Evolutionary conservation across 345 rosid genomes (phyloP), one percentile per base, ranked within the genome.

Genomic region (Salix arbutifolia): DNA sequence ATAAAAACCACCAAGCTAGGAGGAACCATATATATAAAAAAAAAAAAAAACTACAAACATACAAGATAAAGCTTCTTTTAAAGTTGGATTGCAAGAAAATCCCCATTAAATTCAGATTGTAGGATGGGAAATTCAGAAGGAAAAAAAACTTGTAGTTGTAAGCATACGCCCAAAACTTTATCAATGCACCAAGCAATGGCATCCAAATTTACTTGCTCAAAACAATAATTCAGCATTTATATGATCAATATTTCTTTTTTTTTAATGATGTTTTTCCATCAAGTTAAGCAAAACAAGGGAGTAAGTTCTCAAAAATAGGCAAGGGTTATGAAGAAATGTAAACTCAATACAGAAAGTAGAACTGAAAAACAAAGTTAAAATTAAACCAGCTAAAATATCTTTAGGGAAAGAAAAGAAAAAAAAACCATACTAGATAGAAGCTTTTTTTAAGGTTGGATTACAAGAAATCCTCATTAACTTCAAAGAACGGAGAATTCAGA

Each of bases 1-100:
- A 28, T 52, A 65, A 65, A 76, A 73, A 81, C 70, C 77, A 48
- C 56, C 25, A 44, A 73, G 62, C 21, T 8, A 53, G 9, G 4
- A 53, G 13, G n/a, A 56, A 56, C 11, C 13, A 56, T 8, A 23
- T n/a, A 17, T 13, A 48, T 0, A 17, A 50, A 50, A 11, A 18
- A 17, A 56, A 1, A n/a, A n/a, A 53, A 9, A 4, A 12, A 56
- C 62, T n/a, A 8, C 23, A 56, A 56, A 11, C 28, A 56, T 21
- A n/a, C 4, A 58, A 58, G 2, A n/a, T 58, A 58, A 58, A 58
- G 62, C 28, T 58, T 23, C 28, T 58, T 58, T 58, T 3, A 58
- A 23, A 13, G 28, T 58, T 58, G 62, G 28, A n/a, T 9, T n/a
- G 13, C 62, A 58, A 3, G 28, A n/a, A 58, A 58, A n/a, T n/a